Evolutionary conservation across 2,329 filamentous ascomycete genomes (phyloP), one percentile per base, ranked within the genome.

Genomic region (Alternaria burnsii): DNA sequence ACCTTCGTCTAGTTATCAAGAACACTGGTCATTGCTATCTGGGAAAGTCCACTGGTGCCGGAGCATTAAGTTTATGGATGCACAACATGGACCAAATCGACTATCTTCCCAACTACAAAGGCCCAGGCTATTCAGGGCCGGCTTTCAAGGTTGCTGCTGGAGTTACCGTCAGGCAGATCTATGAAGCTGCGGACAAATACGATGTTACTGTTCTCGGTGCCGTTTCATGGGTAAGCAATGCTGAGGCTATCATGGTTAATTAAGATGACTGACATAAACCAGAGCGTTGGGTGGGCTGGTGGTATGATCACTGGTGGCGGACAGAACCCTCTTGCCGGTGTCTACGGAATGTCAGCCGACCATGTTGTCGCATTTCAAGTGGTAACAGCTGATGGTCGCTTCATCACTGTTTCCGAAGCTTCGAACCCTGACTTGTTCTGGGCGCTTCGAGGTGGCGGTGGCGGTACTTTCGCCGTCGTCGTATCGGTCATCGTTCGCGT

Each of bases 251-350:
- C 26, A 28, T 44, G 12, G 5, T 4, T 26, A 4, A 42, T 44
- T 3, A 30, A 11, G 12, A 11, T 18, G 20, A 14, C 41, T 46
- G 8, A 54, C 26, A 38, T 20, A 20, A 2, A 18, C 0, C 40
- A 74, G 62, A 83, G 79, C 4, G 84, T 87, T 8, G 85, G 85
- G 14, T 77, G 83, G 71, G 80, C 62, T 18, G 70, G 71, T 28
- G 68, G 78, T 3, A 78, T 71, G 65, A 66, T 75, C 14, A 64
- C 66, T 8, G 84, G 83, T 3, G 85, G 84, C 30, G 86, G 86
- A 0, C 84, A 87, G 70, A 83, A 80, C 16, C 84, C 84, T 10
- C 68, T 87, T 38, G 80, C 81, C 10, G 78, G 78, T 30, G 69
- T 81, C 36, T 82, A 82, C 62, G 72, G 72, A 3, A 71, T 74